Evolutionary conservation across 495 filamentous ascomycete genomes (phyloP).

Genomic region (Lepraria neglecta): DNA sequence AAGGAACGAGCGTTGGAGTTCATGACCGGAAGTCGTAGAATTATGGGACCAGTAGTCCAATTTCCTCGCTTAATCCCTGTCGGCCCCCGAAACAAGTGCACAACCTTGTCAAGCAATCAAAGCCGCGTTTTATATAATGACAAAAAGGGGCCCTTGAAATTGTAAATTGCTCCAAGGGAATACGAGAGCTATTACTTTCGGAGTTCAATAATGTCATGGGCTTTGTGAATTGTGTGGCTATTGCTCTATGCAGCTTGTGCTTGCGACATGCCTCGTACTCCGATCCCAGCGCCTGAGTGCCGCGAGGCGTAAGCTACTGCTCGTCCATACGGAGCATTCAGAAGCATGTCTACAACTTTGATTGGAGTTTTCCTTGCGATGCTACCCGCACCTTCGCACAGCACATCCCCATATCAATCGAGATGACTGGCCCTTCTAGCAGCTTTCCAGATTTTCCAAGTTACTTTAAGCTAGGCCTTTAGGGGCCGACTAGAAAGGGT

Average conservation of each 20-base stretch:
- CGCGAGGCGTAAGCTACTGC: conserved; percentile 6
- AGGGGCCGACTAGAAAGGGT: conserved; percentile 16
- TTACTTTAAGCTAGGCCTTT: conserved; percentile 17
- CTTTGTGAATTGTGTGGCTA: conserved; percentile 5
- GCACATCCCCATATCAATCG: not conserved
- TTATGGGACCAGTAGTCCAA: conserved; percentile 1
- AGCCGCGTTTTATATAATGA: not conserved
- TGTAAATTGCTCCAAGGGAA: conserved; percentile 5
- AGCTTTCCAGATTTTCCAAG: conserved; percentile 12
- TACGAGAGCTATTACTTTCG: conserved; percentile 9
- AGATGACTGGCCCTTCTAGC: conserved; percentile 17
- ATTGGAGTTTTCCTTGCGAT: conserved; percentile 12
- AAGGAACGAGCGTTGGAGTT: not conserved
- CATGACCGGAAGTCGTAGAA: conserved; percentile 9
- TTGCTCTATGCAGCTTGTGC: not conserved
- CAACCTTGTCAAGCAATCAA: conserved; percentile 17
- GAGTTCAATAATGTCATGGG: not conserved
- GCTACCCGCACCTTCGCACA: not conserved
- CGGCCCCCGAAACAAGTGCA: conserved; percentile 13
- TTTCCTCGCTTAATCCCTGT: conserved; percentile 13
- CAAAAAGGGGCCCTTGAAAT: conserved; percentile 15
- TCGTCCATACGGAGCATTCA: conserved; percentile 17
- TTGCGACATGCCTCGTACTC: conserved; percentile 1
- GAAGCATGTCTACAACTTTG: not conserved
- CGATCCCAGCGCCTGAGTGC: not conserved